A percentile compares a stretch with the other conserved stretches of the same genome.
Evolutionary conservation across 768 basidiomycete genomes (phyloP).

Genomic region (Porpolomopsis calyptriformis): DNA sequence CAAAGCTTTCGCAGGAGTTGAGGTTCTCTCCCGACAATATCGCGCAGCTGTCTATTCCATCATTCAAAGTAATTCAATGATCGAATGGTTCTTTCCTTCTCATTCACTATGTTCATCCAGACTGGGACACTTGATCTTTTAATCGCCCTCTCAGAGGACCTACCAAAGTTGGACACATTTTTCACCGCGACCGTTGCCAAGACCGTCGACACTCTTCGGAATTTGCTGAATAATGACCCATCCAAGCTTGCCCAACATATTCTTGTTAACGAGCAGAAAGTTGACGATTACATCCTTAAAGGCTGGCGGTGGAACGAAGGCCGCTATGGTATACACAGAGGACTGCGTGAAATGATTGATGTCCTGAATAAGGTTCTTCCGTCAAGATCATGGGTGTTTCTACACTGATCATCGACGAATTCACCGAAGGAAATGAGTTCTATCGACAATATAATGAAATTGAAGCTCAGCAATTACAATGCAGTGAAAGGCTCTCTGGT

Average conservation of each 20-base stretch:
- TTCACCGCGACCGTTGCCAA: conserved; percentile 87
- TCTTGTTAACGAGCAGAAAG: conserved; percentile 65
- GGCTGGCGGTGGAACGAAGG: conserved; percentile 93
- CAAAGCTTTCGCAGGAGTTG: conserved; percentile 51
- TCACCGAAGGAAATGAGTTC: conserved; percentile 77
- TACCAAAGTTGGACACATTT: conserved; percentile 83
- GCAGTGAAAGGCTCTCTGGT: conserved; percentile 85
- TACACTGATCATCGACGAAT: conserved; percentile 5
- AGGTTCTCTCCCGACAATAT: conserved; percentile 41
- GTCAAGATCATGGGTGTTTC: background rate
- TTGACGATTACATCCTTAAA: conserved; percentile 70
- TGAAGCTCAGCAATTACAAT: conserved; percentile 85
- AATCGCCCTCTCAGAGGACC: conserved; percentile 79
- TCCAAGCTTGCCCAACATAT: conserved; percentile 64
- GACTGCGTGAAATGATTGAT: conserved; percentile 78
- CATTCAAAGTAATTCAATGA: conserved; percentile 67
- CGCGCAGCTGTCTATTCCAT: conserved; percentile 64
- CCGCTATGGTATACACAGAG: conserved; percentile 75
- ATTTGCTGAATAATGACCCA: conserved; percentile 81
- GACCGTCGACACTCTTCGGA: conserved; percentile 87
- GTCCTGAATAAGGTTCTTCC: conserved; percentile 65
- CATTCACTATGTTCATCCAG: conserved; percentile 29
- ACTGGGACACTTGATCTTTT: conserved; percentile 90
- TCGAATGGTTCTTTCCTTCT: background rate
- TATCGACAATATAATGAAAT: conserved; percentile 90